Evolutionary conservation across 371 early-diverging fungal species (phyloP), one percentile per base, ranked within the genome.

Genomic region (Saksenaea vasiformis): DNA sequence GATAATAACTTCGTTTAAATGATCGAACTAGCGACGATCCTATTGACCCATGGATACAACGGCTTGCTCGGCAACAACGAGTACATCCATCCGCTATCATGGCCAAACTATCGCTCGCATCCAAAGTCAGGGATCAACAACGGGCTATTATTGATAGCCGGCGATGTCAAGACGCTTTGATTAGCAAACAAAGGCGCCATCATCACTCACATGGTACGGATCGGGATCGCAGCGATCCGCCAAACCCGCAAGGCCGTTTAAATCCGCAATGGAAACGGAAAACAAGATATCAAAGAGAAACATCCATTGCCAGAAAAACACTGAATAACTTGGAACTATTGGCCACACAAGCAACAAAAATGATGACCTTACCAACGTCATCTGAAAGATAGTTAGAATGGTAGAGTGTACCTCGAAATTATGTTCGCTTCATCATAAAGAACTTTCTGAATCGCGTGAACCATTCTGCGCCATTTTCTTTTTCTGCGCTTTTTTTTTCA

Each of bases 71-170:
- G 13, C 58, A 37, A 19, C 22, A 31, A 14, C 11, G 35, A 7
- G 41, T 57, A 37, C 58, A 36, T 17, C 22, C 35, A 19, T 10
- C 36, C 22, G 8, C 26, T 47, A 64, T 56, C 64, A 60, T 56
- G 37, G 58, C 28, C 34, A 61, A 66, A 55, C 37, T 59, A 7
- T 56, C 59, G 15, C 58, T 60, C 8, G 59, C 61, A 15, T 38
- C 64, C 38, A 68, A 67, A 60, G 64, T 28, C 60, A 58, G 60
- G 57, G 62, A 59, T 47, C 77, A 80, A 56, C 80, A 80, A 62
- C 73, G 75, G 44, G 80, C 80, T 1, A 80, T 80, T 37, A 80
- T 80, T 62, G 73, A 70, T 56, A 73, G 74, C 51, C 70, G 79
- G 26, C 76, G 71, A 66, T 65, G 67, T 14, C 65, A 62, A 62